A percentile compares a stretch with the other conserved stretches of the same genome.
Conservation (phyloP, 768 basidiomycete genomes). For the Phlegmacium glaucopus region DNA sequence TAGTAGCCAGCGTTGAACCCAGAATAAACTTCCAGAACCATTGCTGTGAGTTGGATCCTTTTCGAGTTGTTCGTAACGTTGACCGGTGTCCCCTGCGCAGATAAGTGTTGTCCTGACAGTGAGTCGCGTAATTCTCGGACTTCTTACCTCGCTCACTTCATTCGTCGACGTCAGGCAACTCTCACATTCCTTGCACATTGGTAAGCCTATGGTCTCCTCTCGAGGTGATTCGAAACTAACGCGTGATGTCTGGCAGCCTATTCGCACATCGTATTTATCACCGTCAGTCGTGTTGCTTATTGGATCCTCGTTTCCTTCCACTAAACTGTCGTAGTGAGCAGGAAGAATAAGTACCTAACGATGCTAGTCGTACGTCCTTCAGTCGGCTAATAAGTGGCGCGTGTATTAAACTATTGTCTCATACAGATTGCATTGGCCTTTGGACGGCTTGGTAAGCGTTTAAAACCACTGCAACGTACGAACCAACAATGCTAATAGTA, state of each 20-base stretch:
- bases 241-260: conserved; percentile 20
- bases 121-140: not conserved
- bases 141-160: not conserved
- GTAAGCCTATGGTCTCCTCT: conserved; percentile 4
- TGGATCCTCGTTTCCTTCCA: not conserved
- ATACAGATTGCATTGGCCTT: conserved; percentile 12
- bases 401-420: not conserved
- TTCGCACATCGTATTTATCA: conserved; percentile 35
- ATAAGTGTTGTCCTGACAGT: conserved; percentile 23
- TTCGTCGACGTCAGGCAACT: conserved; percentile 14
- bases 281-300: conserved; percentile 20
- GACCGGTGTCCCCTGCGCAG: conserved; percentile 3
- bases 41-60: conserved; percentile 15
- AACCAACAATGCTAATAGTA: not conserved
- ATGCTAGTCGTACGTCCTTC: conserved; percentile 2
- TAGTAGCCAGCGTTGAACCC: not conserved
- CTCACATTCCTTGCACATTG: conserved; percentile 27
- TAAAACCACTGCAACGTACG: not conserved
- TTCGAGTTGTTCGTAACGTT: not conserved
- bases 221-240: not conserved
- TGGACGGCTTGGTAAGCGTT: conserved; percentile 2
- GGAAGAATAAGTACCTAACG: conserved; percentile 11
- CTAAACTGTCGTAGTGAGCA: conserved; percentile 7
- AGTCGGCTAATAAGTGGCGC: not conserved
- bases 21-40: conserved; percentile 4